Evolutionary conservation across 371 early-diverging fungal species (phyloP), one percentile per base, ranked within the genome.

Genomic region (Lichtheimia ornata): DNA sequence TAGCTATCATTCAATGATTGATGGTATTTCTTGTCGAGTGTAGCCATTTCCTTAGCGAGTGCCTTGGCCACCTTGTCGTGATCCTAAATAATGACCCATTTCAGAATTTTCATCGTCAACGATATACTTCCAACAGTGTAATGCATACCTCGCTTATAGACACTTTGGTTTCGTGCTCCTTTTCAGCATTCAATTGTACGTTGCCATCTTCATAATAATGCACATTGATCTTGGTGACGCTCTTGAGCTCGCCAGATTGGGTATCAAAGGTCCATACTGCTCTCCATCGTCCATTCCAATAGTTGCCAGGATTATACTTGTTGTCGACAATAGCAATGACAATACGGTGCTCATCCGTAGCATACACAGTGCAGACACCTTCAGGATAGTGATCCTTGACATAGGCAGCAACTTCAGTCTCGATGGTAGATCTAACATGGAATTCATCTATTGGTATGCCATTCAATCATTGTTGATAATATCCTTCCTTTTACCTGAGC

Each of bases 151-250:
- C 66, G 14, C 54, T 45, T 30, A 51, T 56, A 14, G 59, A 11
- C 2, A 76, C 71, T n/a, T 81, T 63, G 17, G 64, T 28, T 50
- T 67, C 77, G 50, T 87, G 65, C 0, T 88, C 87, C 67, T 93
- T 91, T 20, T 81, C 79, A 15, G 92, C 82, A 59, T 92, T 89
- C 59, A 96, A 71, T 73, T 98, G 99, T 45, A 98, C 97, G 64
- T 98, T 98, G 25, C 99, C 99, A 63, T 98, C 97, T 79, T 98
- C 99, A 72, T 94, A 98, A 74, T 98, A 98, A 67, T 98, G 99
- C 17, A 97, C 95, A 52, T 88, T 82, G 24, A 90, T 86, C 67
- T 86, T 85, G 43, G 92, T 65, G 12, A 62, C 63, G 3, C 97
- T 97, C 60, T 78, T 87, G 14, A 96, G 66, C 42, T 83, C 80